Percentiles rank a stretch among this genome's conserved stretches.
Evolutionary conservation across 208 protist species (phyloP).

Genomic region (Crithidia mellificae): DNA sequence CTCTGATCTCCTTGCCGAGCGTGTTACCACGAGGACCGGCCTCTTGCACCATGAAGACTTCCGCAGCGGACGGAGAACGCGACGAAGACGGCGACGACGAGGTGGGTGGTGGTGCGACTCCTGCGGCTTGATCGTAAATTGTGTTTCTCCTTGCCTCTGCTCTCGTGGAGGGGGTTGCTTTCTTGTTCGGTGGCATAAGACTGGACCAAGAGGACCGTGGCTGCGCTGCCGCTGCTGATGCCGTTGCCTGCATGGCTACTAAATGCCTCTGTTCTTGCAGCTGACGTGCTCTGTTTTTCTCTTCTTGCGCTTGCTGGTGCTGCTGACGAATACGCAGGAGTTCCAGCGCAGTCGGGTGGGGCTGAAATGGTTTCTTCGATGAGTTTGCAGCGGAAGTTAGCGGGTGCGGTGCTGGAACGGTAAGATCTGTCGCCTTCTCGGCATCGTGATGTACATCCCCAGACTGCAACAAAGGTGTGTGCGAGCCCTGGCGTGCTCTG

Average conservation of each 20-base stretch:
- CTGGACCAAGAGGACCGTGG: not conserved
- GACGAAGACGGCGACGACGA: conserved; percentile 4
- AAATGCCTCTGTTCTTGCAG: no score
- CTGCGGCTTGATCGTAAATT: not conserved
- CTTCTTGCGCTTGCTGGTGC: conserved; percentile 19
- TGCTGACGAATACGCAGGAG: conserved; percentile 3
- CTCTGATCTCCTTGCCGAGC: not conserved
- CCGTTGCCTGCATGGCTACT: no score
- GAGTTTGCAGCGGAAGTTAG: not conserved
- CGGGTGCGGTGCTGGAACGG: not conserved
- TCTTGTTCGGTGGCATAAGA: not conserved
- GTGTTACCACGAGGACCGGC: not conserved
- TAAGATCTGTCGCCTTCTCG: not conserved
- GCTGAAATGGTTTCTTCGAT: not conserved
- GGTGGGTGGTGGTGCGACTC: not conserved
- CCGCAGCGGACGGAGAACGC: not conserved
- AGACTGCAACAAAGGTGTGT: not conserved
- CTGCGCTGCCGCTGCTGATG: not conserved
- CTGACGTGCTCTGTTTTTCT: no score
- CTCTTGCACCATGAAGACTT: conserved; percentile 20
- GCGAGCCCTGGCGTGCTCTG: not conserved
- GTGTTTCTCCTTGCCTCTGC: not conserved
- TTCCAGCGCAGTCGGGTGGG: conserved; percentile 23
- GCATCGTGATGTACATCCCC: not conserved
- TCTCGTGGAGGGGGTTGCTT: not conserved